Evolutionary conservation across 331 rosid genomes (phyloP).

Genomic region (Pyracantha coccinea): DNA sequence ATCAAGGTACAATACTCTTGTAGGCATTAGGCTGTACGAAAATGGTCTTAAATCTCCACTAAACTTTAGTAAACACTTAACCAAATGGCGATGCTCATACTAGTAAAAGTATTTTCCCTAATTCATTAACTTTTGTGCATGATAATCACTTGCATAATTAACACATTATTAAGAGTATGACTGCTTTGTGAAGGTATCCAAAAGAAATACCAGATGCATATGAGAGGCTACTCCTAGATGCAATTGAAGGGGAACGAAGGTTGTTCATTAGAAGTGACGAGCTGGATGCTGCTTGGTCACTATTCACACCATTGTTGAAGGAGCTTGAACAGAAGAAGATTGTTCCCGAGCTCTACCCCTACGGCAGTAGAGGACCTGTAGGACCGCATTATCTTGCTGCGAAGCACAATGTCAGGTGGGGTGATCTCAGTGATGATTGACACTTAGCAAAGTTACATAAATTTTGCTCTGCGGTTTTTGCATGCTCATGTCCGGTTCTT

Average conservation of each 20-base stretch:
- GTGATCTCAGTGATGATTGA: constrained; percentile 55
- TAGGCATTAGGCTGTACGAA: background rate
- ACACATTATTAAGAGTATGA: background rate
- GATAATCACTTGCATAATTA: background rate
- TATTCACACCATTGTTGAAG: constrained; percentile 83
- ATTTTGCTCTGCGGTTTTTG: background rate
- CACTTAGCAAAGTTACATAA: background rate
- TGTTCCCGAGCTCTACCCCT: constrained; percentile 90
- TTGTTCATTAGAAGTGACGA: constrained; percentile 94
- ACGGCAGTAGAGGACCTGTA: constrained; percentile 92
- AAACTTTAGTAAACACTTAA: background rate
- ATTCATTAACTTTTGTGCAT: background rate
- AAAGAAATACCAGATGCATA: constrained; percentile 95
- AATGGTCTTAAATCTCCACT: background rate
- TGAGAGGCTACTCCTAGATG: constrained; percentile 86
- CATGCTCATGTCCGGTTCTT: background rate
- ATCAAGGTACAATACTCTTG: constrained; percentile 49
- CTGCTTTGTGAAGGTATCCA: constrained; percentile 55
- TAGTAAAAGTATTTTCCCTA: background rate
- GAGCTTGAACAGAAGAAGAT: constrained; percentile 78
- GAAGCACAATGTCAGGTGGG: constrained; percentile 83
- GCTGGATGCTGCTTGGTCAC: constrained; percentile 90
- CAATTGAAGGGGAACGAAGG: constrained; percentile 90
- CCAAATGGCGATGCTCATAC: background rate
- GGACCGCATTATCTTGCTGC: constrained; percentile 97